Conservation (phyloP, 2,329 filamentous ascomycete genomes). For the Rhynchosporium agropyri region DNA sequence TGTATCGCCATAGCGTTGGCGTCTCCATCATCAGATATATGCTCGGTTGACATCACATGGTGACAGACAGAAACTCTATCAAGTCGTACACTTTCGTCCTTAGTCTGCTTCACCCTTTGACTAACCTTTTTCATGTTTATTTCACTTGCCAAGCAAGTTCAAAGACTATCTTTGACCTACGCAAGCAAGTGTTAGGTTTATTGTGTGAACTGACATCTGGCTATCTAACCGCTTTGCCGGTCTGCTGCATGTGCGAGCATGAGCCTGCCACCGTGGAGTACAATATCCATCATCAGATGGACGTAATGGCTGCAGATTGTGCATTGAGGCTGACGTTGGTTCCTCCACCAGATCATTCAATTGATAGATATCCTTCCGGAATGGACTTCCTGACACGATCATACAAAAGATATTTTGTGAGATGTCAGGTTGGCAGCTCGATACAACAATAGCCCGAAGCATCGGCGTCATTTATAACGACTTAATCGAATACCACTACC, state of each 20-base stretch:
- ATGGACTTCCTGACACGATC: no score
- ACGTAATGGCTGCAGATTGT: neutral
- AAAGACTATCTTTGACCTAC: neutral
- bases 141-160: no score
- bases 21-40: conserved; percentile 4
- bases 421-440: neutral
- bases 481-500: neutral
- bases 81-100: neutral
- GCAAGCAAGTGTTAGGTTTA: neutral
- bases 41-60: neutral
- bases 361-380: no score
- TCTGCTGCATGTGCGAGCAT: conserved; percentile 7
- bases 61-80: neutral
- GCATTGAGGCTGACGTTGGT: neutral
- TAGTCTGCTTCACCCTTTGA: neutral
- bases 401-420: no score
- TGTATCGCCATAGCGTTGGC: neutral
- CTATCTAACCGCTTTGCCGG: conserved; percentile 10
- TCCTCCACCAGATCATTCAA: neutral
- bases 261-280: neutral
- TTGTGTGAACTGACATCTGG: neutral
- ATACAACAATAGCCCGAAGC: conserved; percentile 12
- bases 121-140: neutral
- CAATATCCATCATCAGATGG: neutral
- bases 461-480: neutral